Evolutionary conservation across 2,329 filamentous ascomycete species (phyloP), one percentile per base, ranked within the genome.

Genomic region (Apiospora marii): DNA sequence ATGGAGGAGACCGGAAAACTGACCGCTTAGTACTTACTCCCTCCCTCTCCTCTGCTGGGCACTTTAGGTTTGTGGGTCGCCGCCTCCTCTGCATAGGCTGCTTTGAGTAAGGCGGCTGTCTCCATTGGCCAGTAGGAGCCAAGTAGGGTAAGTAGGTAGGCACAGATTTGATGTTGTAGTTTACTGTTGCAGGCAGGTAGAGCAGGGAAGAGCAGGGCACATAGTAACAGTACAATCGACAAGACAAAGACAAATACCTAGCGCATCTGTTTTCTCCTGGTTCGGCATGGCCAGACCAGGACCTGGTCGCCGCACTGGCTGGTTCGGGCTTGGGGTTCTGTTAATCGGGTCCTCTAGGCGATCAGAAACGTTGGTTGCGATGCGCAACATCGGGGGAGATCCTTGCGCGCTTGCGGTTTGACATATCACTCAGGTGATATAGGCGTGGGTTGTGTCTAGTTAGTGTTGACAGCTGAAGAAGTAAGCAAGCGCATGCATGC

Each of bases 1-100:
- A 64, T n/a, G 58, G 58, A 64, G 58, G 58, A 64, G 58, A 64
- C 58, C 34, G 27, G 27, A 64, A 41, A 41, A 41, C 34, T 64
- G 58, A 64, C 58, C 58, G 58, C 58, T 37, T 61, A 58, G n/a
- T 44, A 30, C 24, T 8, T n/a, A 27, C 49, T 53, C 16, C 22
- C 22, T 2, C 51, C 10, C 51, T 34, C 22, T 64, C 58, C n/a
- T 41, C n/a, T 22, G 58, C 58, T 41, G 34, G 58, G 58, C 58
- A 24, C 58, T 41, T 64, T 64, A 41, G 58, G 58, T 64, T 64
- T 64, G 58, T 64, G 58, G 58, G 58, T 64, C 58, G 4, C 7
- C 37, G 37, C 10, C 37, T 41, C 10, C 10, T 41, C 58, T 64
- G 34, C 58, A 64, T 41, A 64, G 58, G 58, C 58, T 64, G 34